Conservation (phyloP, 495 filamentous ascomycete genomes). For the Penicillium bovifimosum region DNA sequence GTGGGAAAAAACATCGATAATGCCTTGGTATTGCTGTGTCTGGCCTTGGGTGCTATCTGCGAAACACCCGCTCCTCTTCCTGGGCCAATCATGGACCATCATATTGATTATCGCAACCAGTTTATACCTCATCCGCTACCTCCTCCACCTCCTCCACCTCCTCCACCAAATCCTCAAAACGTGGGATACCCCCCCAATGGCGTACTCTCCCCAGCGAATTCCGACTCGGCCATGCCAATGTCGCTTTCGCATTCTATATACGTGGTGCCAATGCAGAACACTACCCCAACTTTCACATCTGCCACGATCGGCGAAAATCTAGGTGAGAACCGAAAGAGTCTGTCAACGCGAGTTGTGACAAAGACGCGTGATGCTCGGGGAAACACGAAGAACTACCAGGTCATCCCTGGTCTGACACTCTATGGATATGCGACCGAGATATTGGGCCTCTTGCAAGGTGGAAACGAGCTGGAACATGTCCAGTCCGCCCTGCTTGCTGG, state of each 20-base stretch:
- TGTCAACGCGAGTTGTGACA: conserved; percentile 13
- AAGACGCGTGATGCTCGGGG: conserved; percentile 10
- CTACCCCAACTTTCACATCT: conserved; percentile 21
- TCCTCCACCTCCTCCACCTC: conserved; percentile 1
- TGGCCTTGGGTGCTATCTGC: conserved; percentile 84
- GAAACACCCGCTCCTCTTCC: conserved; percentile 53
- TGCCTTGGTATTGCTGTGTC: conserved; percentile 72
- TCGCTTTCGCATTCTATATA: conserved; percentile 21
- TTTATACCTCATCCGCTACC: conserved; percentile 22
- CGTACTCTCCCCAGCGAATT: conserved; percentile 26
- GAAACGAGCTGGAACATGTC: conserved; percentile 71
- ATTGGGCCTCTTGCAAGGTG: conserved; percentile 72
- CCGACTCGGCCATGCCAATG: conserved; percentile 18
- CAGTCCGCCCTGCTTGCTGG: conserved; percentile 84
- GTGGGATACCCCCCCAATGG: conserved; percentile 10
- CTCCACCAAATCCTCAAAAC: background rate
- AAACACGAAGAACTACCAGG: conserved; percentile 64
- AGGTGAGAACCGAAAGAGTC: conserved; percentile 8
- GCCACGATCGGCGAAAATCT: conserved; percentile 9
- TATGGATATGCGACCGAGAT: conserved; percentile 83
- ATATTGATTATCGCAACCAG: conserved; percentile 24
- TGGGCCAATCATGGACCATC: conserved; percentile 43
- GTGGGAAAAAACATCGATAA: conserved; percentile 50
- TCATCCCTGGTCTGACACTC: conserved; percentile 83
- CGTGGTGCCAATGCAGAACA: conserved; percentile 6